Conservation (phyloP, 805 yeast genomes). For the Candida methanosorbosa region DNA sequence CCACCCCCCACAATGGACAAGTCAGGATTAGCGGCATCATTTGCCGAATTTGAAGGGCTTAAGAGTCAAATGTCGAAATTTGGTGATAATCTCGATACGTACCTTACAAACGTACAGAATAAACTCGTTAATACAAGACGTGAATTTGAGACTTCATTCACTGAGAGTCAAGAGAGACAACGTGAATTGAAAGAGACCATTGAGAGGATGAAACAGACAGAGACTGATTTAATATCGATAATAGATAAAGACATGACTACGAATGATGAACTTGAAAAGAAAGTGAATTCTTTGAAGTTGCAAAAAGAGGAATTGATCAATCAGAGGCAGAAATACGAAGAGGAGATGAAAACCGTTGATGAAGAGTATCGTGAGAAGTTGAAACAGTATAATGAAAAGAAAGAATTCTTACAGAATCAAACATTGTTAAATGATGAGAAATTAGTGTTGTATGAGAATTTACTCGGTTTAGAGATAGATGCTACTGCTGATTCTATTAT, state of each 20-base stretch:
- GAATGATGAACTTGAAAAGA: conserved; percentile 25
- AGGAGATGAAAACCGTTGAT: conserved; percentile 22
- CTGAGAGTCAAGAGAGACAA: conserved; percentile 13
- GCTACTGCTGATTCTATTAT: conserved; percentile 27
- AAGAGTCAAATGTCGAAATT: conserved; percentile 15
- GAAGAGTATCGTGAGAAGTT: conserved; percentile 14
- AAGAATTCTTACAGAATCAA: conserved; percentile 27
- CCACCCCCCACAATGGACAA: no score
- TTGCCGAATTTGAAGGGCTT: conserved; percentile 13
- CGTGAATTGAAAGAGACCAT: conserved; percentile 11
- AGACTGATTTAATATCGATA: conserved; percentile 13
- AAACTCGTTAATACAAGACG: conserved; percentile 14
- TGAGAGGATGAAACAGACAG: conserved; percentile 9
- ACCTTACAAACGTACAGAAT: conserved; percentile 8
- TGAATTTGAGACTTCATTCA: conserved; percentile 11
- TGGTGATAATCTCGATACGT: conserved; percentile 7
- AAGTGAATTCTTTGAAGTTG: conserved; percentile 29
- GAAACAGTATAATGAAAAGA: conserved; percentile 17
- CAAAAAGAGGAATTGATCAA: conserved; percentile 26
- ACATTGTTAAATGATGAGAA: conserved; percentile 31
- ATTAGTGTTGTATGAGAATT: conserved; percentile 33
- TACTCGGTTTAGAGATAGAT: conserved; percentile 39
- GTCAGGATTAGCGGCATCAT: conserved; percentile 3
- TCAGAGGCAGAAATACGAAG: conserved; percentile 16
- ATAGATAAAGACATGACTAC: conserved; percentile 12